A percentile compares a stretch with the other conserved stretches of the same genome.
Evolutionary conservation across 78 protist species (phyloP).

Genomic region (Speleostelium caveatum): DNA sequence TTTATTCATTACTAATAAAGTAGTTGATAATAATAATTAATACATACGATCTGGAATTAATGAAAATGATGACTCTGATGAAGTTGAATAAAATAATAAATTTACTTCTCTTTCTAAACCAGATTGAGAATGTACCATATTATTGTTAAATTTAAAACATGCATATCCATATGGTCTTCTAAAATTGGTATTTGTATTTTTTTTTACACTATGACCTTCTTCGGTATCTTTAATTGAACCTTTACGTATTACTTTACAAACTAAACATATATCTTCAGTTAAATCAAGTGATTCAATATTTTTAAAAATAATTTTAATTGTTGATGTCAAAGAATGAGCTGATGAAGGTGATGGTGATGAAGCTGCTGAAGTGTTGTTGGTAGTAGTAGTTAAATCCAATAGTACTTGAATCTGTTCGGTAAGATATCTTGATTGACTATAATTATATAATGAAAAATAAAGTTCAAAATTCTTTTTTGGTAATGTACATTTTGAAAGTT

Average conservation of each 20-base stretch:
- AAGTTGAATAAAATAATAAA: slow-evolving; percentile 12
- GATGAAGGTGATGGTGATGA: background rate
- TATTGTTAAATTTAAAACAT: background rate
- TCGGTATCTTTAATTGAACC: slow-evolving; percentile 55
- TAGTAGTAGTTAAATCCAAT: background rate
- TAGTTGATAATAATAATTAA: background rate
- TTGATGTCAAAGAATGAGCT: too few species aligned
- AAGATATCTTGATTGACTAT: slow-evolving; percentile 28
- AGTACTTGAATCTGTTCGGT: slow-evolving; percentile 29
- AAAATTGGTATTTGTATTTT: background rate
- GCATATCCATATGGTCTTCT: slow-evolving; percentile 58
- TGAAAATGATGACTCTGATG: slow-evolving; percentile 2
- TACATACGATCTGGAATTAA: slow-evolving; percentile 40
- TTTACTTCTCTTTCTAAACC: slow-evolving; percentile 4
- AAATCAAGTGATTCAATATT: slow-evolving; percentile 61
- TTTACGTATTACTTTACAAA: slow-evolving; percentile 44
- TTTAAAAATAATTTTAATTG: slow-evolving; percentile 45
- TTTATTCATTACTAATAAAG: too few species aligned
- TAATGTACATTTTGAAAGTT: slow-evolving; percentile 17
- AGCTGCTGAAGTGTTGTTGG: background rate
- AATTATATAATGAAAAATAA: slow-evolving; percentile 46
- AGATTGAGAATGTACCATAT: background rate
- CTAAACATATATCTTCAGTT: slow-evolving; percentile 42
- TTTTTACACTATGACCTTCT: background rate
- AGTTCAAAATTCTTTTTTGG: slow-evolving; percentile 55